Evolutionary conservation across 2,329 filamentous ascomycete genomes (phyloP), one percentile per base, ranked within the genome.

Genomic region (Ophiocordyceps camponoti-saundersi): DNA sequence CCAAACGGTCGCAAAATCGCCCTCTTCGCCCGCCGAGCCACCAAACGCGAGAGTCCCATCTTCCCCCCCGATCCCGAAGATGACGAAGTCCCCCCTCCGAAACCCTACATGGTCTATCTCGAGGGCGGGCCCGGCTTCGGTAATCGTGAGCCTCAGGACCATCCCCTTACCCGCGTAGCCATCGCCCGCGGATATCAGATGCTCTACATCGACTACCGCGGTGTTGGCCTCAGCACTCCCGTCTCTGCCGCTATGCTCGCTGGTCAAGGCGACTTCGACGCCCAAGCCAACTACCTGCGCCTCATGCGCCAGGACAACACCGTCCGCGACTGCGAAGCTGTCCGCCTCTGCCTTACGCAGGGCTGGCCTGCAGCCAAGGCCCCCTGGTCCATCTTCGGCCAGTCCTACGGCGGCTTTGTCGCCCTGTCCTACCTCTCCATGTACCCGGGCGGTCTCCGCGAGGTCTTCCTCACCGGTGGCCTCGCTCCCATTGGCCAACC

Each of bases 331-430:
- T 85, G 83, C 52, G 90, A 96, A 60, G 87, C 89, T 5, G 78
- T 96, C 30, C 77, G 90, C 6, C 75, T 79, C 55, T 81, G 73
- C 39, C 68, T 96, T 47, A 92, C 84, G 0, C 67, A 70, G 6
- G 77, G 80, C 46, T 84, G 79, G 55, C 79, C 83, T 0, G 68
- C 74, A 21, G 76, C 82, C 44, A 79, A 83, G 59, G 76, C 79
- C 60, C 80, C 81, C 59, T 95, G 89, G 90, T 83, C 80, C 48
- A 74, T 92, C 29, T 82, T 94, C 51, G 90, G 90, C 10, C 90
- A 95, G 65, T 89, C 82, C 16, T 96, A 94, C 61, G 90, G 90
- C 39, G 90, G 90, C 1, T 95, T 95, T 62, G 85, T 88, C 57
- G 74, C 72, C 44, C 70, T 87, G 32, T 90, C 83, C 8, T 96